A percentile compares a stretch with the other conserved stretches of the same genome.
phyloP scores from a whole-genome alignment of 257 asterid species.

The Buddleja alternifolia region DNA sequence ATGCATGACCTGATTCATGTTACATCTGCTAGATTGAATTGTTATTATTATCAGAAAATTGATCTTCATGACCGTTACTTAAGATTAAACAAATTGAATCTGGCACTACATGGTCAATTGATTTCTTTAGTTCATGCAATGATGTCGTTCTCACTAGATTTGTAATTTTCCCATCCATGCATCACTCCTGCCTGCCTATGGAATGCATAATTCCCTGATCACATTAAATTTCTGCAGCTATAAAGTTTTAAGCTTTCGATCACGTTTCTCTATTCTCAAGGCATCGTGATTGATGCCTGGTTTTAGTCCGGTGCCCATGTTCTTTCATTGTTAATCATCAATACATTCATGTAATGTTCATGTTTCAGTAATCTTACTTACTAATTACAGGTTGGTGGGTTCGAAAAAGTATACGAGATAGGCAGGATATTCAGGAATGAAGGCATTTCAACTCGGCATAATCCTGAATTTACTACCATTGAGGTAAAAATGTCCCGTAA shows the following conservation, averaged over 20 bases:
- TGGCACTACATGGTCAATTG: background rate
- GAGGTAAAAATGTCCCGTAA: conserved; percentile 59
- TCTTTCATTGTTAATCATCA: conserved; percentile 1
- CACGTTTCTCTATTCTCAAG: background rate
- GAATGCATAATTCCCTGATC: background rate
- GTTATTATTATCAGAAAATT: background rate
- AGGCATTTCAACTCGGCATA: conserved; percentile 98
- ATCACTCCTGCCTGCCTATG: too few species aligned
- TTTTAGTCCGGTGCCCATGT: background rate
- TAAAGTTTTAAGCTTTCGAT: background rate
- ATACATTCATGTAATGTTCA: conserved; percentile 1
- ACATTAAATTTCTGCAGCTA: background rate
- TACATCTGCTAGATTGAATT: background rate
- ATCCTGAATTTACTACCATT: conserved; percentile 98
- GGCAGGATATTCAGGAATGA: conserved; percentile 96
- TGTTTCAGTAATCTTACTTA: conserved; percentile 25
- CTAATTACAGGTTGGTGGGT: conserved; percentile 84
- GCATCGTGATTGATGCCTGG: background rate
- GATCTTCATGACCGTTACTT: background rate
- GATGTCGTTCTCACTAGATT: background rate
- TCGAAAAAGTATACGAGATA: conserved; percentile 93
- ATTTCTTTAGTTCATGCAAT: background rate
- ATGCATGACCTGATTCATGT: conserved; percentile 3
- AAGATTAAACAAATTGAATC: background rate
- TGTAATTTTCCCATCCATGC: too few species aligned